Base-by-base conservation (phyloP, 805 yeast species). In the Starmerella davenportii region DNA sequence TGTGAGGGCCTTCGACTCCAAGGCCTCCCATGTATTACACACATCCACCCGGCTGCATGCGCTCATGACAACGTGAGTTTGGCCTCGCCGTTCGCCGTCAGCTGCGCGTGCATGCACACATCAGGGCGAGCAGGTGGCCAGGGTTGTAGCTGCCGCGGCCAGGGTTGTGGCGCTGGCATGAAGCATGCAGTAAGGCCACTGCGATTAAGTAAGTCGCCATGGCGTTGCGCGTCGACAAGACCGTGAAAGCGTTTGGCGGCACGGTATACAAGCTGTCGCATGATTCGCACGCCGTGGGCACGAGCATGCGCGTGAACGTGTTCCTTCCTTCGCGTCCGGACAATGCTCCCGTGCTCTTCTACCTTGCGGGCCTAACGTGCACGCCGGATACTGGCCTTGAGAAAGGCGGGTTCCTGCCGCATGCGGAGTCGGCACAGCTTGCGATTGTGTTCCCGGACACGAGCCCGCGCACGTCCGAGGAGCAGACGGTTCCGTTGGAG, bases 401-500 rank as follows among this genome's bases (percentile, higher is more conserved):
- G 56, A 90, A 90, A 66, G 93, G 95, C 1, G 37, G 32, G 24
- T 80, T 76, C 49, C 69, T 85, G 64, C 87, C 76, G 50, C 70
- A 74, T 40, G 76, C 75, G 54, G 71, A 75, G 47, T 68, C 78
- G 52, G 72, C 74, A 52, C 92, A 92, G 4, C 76, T 87, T 56
- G 93, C 93, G 0, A 61, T 87, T 15, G 82, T 87, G 1, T 85
- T 79, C 58, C 96, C 98, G 16, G 98, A 87, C 59, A 90, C 98
- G 3, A 85, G 96, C 7, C 96, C 98, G 39, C 72, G 96, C 47
- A 44, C 44, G 7, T 4, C 39, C 11, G 24, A 27, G 15, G 94
- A 92, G 14, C 73, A 76, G 13, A 65, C 64, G 36, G 65, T 76
- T 42, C 74, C 69, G 24, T 92, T 93, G n/a, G 90, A 78, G 54